Evolutionary conservation across 1,284 basidiomycete genomes (phyloP), one percentile per base, ranked within the genome.

Genomic region (Trichosporon sp.): DNA sequence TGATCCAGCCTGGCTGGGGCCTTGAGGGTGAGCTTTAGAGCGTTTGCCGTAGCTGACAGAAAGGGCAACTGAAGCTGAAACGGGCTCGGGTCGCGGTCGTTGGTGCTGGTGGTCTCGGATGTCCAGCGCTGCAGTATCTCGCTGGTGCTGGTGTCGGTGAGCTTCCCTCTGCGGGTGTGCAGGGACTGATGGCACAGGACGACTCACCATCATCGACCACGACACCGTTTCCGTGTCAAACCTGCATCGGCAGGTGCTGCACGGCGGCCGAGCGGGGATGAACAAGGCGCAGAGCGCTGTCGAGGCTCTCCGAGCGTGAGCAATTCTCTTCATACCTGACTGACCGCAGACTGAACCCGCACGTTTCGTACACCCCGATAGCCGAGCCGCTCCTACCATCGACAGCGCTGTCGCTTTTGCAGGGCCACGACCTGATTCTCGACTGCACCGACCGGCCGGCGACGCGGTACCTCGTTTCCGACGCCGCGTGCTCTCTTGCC

Each of bases 371-470:
- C 35, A 84, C 88, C 31, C 81, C 88, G 0, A 83, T 89, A 68
- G 78, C 84, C 0, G 77, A 85, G 18, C 85, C 89, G 0, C 84
- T 96, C 32, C 83, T 84, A 0, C 79, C 90, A 3, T 77, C 83
- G 7, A 93, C 92, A 73, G 90, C 92, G 0, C 70, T 87, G 13
- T 68, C 80, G 3, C 81, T 92, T n/a, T 84, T 96, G 6, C 74
- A 80, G 4, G 78, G 85, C 1, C 91, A 91, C 77, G 89, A 92
- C 78, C 83, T 98, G 53, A 87, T 98, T 62, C 85, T 99, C 15
- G 97, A 99, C 84, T 98, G 96, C 84, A 98, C 94, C 2, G 96
- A 99, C 83, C 96, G 97, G 72, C 89, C 91, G 2, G 88, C 91
- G 3, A 95, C 93, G 0, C 90, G 97, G 3, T 99, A 99, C 82